These are phyloP conservation scores for Yamadazyma siamensis DNA, from an alignment of 1,139 yeast genomes.

Conservation along the genomic window DNA sequence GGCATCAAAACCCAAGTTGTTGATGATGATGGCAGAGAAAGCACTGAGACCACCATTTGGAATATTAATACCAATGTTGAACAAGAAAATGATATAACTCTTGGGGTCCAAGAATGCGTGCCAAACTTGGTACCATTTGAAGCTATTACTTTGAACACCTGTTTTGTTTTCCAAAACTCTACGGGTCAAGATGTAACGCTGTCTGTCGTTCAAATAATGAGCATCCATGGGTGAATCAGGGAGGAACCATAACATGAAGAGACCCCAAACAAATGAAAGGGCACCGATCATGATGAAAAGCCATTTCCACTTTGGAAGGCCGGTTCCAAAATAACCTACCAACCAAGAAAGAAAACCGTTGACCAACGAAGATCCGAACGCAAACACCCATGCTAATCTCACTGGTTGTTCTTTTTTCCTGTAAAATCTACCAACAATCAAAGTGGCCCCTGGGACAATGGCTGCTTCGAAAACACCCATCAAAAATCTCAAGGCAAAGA, in stretches of 20 bases:
- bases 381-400: conserved; percentile 23
- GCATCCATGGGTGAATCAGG: conserved; percentile 24
- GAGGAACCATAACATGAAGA: conserved; percentile 22
- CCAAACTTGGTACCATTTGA: conserved; percentile 21
- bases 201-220: conserved; percentile 18
- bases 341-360: conserved; percentile 29
- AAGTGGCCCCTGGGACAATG: conserved; percentile 38
- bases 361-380: conserved; percentile 27
- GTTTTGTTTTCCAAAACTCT: conserved; percentile 23
- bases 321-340: conserved; percentile 25
- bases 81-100: conserved; percentile 23
- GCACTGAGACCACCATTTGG: conserved; percentile 44
- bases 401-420: conserved; percentile 24
- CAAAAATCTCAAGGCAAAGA: conserved; percentile 32
- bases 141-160: conserved; percentile 21
- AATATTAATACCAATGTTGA: conserved; percentile 32
- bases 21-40: conserved; percentile 23
- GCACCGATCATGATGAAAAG: conserved; percentile 28
- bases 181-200: conserved; percentile 20
- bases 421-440: conserved; percentile 28
- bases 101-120: conserved; percentile 25
- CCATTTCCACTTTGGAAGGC: conserved; percentile 29
- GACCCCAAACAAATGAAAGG: conserved; percentile 27
- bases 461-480: conserved; percentile 35
- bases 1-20: conserved; percentile 18